Evolutionary conservation across 2,329 filamentous ascomycete species (phyloP), one percentile per base, ranked within the genome.

Genomic region (Aspergillus neotritici): DNA sequence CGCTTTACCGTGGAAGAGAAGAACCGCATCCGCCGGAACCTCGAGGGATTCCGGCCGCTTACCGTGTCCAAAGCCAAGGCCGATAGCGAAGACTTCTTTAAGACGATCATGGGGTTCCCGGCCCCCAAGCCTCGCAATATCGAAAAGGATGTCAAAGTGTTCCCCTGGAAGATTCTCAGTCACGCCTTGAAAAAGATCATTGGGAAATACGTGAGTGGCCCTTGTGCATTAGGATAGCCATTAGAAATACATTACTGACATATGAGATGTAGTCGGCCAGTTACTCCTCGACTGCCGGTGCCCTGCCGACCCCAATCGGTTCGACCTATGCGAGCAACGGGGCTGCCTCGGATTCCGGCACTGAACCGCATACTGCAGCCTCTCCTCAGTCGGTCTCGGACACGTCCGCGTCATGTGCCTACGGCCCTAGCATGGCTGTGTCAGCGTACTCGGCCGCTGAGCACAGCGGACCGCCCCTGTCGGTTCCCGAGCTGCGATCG

Each of bases 91-190:
- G 88, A 94, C 43, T 97, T 97, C 67, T 97, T 97, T 81, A 96
- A 96, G 72, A 78, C 96, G 57, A 97, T 98, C 69, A 98, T 98
- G 93, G 87, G 82, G 1, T 97, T 97, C 62, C 88, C 89, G 10
- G 87, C 85, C 48, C 93, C 93, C 2, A 97, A 97, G 69, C 93
- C 93, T 13, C 79, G 93, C 50, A 96, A 97, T 62, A 98, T 98
- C 52, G 93, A 97, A 73, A 98, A 98, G 72, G 91, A 97, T 60
- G 90, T 98, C 62, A 98, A 98, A 71, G 93, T 97, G 10, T 98
- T 97, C 61, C 85, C 89, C 4, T 98, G 93, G 93, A 93, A 89
- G 67, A 87, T 93, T 47, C 76, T 98, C 34, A 79, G 80, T 37
- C 79, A 82, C 47, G 91, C 93, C 0, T 76, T 98, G 53, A 94